Base-by-base conservation (phyloP, 192 early-diverging fungal genomes). In the Spinellus fusiger region DNA sequence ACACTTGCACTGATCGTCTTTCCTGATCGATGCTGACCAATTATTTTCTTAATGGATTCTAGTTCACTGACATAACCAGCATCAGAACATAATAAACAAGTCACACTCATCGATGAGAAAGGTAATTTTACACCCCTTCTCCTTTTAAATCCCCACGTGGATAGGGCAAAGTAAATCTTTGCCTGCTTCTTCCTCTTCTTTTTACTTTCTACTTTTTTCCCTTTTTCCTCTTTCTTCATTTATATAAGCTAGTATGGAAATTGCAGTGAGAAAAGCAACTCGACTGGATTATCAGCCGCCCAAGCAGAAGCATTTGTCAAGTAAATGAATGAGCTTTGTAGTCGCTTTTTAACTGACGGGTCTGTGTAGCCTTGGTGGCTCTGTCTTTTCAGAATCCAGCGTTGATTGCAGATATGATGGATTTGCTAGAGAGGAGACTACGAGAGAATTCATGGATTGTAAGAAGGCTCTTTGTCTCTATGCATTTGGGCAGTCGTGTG, bases 281-380 rank as follows among this genome's bases (percentile, higher is more conserved):
- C 82, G 85, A 35, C 60, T 79, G 25, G 94, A 95, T 28, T 92
- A 96, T 63, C 81, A 84, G 15, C 88, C 95, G 3, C 95, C 95
- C 48, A 98, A 98, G 71, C 90, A 90, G 73, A 98, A 96, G 80
- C 96, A 98, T 76, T 89, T 96, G 18, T 73, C 74, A 71, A 75
- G 82, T 84, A 73, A 65, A 62, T 32, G 15, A 27, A 29, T 10
- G 18, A 1, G 1, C 3, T 0, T 2, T 16, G 28, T 32, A 54
- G 20, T 5, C 29, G 6, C 4, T 38, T 22, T 52, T 27, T 15
- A 0, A 18, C 27, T 49, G 25, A 1, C 38, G 20, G 12, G 10
- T 20, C 49, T 56, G 6, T 26, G 33, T 53, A 71, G 70, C 59
- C 15, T 57, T 71, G 29, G 62, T 66, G 31, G 32, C 40, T 31